Base-by-base conservation (phyloP, 768 basidiomycete species). In the Gymnopilus dilepis region DNA sequence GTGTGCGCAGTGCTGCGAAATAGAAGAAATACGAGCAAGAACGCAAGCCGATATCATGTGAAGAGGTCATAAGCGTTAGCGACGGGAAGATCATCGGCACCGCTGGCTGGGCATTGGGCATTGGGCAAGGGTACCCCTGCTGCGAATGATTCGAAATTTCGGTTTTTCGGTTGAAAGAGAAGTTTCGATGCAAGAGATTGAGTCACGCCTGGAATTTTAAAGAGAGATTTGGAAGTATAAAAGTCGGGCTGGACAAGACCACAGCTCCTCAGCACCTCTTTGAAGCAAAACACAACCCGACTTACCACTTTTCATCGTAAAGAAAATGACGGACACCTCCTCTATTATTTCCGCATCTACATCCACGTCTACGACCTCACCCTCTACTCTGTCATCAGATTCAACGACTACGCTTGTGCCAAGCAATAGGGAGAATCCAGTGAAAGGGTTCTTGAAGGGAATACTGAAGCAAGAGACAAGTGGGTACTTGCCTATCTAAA, bases 401-500 rank as follows among this genome's bases (percentile, higher is more conserved):
- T 60, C 59, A 12, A 42, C 51, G 17, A 52, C 59, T 4, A 60
- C 38, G 26, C 28, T 50, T 3, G 42, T 42, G 52, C 3, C 22
- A 1, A 30, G 11, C 15, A 52, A 52, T 37, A 52, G 26, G 26
- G 34, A 43, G 37, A 28, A 31, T 24, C 13, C 12, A 40, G 48
- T 60, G 13, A 52, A 60, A 38, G 51, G 40, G n/a, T 43, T 52
- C 22, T 7, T 60, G 9, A 53, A 28, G 31, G 30, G 37, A 3
- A 8, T 60, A 2, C 41, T 60, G 28, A 53, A 51, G 33, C 38
- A 15, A 22, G 19, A 34, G 37, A 26, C 24, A 7, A 12, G 51
- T 53, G 40, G 53, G 40, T n/a, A 19, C 15, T 34, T n/a, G 11
- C 55, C 28, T 42, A 3, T 5, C n/a, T 28, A 1, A 1, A 19